phyloP scores from a whole-genome alignment of 768 basidiomycete species.

The Rhodosporidiobolus sp. region DNA sequence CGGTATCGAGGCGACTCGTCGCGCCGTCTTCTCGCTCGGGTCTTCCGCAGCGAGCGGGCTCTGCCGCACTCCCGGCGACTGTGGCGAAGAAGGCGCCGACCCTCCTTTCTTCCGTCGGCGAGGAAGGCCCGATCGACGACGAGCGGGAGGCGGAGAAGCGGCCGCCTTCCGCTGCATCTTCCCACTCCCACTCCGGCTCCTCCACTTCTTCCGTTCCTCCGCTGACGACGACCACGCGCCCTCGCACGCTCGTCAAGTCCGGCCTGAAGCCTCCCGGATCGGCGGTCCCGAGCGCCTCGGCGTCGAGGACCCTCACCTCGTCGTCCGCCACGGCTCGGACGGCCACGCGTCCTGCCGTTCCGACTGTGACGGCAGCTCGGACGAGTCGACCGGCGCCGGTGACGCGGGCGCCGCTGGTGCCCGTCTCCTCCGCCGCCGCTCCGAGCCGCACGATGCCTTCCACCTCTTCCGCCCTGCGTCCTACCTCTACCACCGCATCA shows the following conservation, averaged over 20 bases:
- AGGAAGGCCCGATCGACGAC: background rate
- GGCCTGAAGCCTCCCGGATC: background rate
- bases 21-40: background rate
- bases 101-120: background rate
- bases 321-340: background rate
- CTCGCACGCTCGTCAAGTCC: background rate
- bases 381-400: too few species aligned
- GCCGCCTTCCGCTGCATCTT: background rate
- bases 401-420: background rate
- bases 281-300: background rate
- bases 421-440: background rate
- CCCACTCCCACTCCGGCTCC: background rate
- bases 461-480: background rate
- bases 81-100: background rate
- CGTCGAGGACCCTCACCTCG: background rate
- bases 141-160: background rate
- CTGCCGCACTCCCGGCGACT: background rate
- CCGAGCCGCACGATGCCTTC: background rate
- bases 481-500: background rate
- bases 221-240: background rate
- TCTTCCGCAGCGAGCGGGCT: background rate
- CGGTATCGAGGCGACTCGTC: background rate
- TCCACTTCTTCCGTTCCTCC: background rate
- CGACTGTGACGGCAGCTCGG: background rate
- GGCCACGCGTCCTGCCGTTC: too few species aligned